Base-by-base conservation (phyloP, 2,329 filamentous ascomycete species). In the Huntiella omanensis region DNA sequence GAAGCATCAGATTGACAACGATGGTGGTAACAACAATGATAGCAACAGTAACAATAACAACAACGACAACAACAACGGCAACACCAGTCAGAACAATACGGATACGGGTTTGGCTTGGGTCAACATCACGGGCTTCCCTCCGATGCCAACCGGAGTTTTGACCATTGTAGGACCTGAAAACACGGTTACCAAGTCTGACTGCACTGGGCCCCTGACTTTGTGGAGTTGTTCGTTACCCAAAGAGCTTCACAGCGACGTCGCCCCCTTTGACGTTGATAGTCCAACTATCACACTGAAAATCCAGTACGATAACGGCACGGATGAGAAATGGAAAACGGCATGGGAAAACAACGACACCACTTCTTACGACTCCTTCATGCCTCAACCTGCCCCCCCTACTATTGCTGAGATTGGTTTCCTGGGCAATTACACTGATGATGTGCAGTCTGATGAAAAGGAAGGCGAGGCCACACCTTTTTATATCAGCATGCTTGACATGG, bases 401-500 rank as follows among this genome's bases (percentile, higher is more conserved):
- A 65, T 73, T 19, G 64, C 74, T 35, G 87, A 96, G 50, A 80
- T 84, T 60, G 71, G 65, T 51, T 94, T 95, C 55, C 61, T 95
- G 5, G 86, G 87, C 4, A 83, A 86, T 56, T 87, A 83, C 0
- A 93, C 86, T 0, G 88, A 96, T 55, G 70, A 71, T 0, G 75
- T 83, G 51, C 66, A 70, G 10, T 68, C 70, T 0, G 55, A 71
- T 37, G 63, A 77, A 3, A 94, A 88, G 59, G 77, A 78, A 1
- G 87, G 87, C 52, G 87, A 94, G 62, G 71, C 78, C 6, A 92
- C 88, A 0, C 87, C 88, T 0, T 93, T 95, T 60, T 93, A 80
- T 59, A 81, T 94, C 53, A 84, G 77, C 22, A 68, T 93, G 46
- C 63, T 86, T 8, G 59, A 64, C 3, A 67, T 70, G 0, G 51